Evolutionary conservation across 495 filamentous ascomycete genomes (phyloP).

Genomic region (Sphaerosporella brunnea): DNA sequence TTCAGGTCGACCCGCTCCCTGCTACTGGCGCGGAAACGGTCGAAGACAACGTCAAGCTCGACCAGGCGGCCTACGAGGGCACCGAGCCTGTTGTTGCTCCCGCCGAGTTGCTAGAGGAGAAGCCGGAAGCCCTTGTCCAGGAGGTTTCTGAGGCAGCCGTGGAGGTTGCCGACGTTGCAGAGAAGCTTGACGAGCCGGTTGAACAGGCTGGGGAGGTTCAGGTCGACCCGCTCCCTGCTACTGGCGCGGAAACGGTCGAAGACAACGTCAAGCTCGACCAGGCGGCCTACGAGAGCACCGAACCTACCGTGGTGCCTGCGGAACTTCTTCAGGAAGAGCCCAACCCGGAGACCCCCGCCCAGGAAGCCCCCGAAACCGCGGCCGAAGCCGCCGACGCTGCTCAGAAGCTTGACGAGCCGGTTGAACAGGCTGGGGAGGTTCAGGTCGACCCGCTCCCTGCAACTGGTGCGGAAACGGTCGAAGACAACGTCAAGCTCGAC

Average conservation of each 20-base stretch:
- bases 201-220: neutral
- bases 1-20: neutral
- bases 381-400: neutral
- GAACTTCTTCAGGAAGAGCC: neutral
- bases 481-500: conserved; percentile 51
- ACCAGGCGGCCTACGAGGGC: neutral
- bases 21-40: neutral
- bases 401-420: neutral
- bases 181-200: neutral
- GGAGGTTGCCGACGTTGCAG: neutral
- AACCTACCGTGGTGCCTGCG: neutral
- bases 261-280: neutral
- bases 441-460: conserved; percentile 1
- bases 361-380: neutral
- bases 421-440: neutral
- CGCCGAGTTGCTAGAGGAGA: conserved; percentile 4
- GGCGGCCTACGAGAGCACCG: neutral
- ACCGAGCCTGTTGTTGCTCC: conserved; percentile 33
- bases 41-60: neutral
- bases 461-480: conserved; percentile 16
- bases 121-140: neutral
- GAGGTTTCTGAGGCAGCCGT: neutral
- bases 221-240: neutral
- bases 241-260: neutral
- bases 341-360: neutral